Conservation (phyloP, 768 basidiomycete genomes). For the Calocybe indica region DNA sequence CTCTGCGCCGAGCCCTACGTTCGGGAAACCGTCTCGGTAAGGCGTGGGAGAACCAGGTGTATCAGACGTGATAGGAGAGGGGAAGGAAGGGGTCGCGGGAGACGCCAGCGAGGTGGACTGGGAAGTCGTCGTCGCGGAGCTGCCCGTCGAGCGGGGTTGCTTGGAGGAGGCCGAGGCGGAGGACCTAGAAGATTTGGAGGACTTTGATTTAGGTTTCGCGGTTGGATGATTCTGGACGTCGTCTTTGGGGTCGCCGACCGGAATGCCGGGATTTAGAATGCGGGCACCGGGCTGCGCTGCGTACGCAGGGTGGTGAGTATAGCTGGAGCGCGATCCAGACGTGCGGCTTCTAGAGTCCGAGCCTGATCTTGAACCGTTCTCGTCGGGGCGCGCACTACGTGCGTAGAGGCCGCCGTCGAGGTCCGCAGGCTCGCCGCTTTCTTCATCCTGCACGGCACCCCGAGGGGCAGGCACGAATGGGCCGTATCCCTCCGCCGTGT, state of each 20-base stretch:
- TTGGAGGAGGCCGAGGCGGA: slow-evolving; percentile 17
- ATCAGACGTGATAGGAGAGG: slow-evolving; percentile 3
- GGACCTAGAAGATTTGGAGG: slow-evolving; percentile 29
- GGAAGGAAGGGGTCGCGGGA: slow-evolving; percentile 29
- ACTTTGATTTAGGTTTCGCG: slow-evolving; percentile 3
- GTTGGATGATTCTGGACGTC: neutral
- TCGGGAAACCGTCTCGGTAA: neutral
- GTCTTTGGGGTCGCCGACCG: neutral
- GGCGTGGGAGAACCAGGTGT: slow-evolving; percentile 1
- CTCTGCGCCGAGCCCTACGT: slow-evolving; percentile 3
- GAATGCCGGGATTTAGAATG: slow-evolving; percentile 1
- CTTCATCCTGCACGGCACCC: slow-evolving; percentile 14
- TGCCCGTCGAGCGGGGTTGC: slow-evolving; percentile 19
- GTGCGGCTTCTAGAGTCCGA: slow-evolving; percentile 63
- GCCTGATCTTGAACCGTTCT: slow-evolving; percentile 25
- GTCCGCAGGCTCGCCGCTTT: slow-evolving; percentile 49
- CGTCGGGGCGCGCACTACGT: slow-evolving; percentile 22
- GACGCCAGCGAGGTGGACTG: slow-evolving; percentile 41
- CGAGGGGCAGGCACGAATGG: slow-evolving; percentile 8
- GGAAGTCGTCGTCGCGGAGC: slow-evolving; percentile 26
- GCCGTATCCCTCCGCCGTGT: slow-evolving; percentile 11
- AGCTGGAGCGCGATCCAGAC: slow-evolving; percentile 33
- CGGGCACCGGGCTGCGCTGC: slow-evolving; percentile 3
- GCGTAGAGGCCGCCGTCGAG: slow-evolving; percentile 54
- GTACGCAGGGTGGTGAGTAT: neutral